Percentiles rank a stretch among this genome's conserved stretches.
Evolutionary conservation across 805 yeast species (phyloP).

Genomic region (Candida mattraensis): DNA sequence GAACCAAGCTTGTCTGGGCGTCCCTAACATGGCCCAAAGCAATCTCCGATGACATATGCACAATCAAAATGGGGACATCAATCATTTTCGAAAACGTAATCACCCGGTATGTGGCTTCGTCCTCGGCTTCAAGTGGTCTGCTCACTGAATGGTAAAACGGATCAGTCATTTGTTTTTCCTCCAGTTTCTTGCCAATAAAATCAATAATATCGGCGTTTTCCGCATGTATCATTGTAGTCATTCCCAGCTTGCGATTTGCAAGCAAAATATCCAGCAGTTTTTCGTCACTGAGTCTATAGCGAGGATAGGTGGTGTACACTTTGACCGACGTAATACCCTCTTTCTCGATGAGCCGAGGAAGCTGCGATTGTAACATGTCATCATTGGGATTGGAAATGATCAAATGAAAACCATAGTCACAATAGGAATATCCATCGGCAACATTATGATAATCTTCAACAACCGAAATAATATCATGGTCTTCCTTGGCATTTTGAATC

Average conservation of each 20-base stretch:
- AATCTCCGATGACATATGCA: conserved; percentile 46
- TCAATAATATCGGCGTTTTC: conserved; percentile 48
- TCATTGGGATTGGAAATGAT: conserved; percentile 34
- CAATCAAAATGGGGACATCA: conserved; percentile 46
- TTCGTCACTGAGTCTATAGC: conserved; percentile 40
- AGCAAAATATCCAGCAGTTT: conserved; percentile 40
- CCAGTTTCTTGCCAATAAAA: conserved; percentile 35
- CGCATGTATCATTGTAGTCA: conserved; percentile 54
- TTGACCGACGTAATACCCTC: conserved; percentile 42
- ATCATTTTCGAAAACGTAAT: conserved; percentile 43
- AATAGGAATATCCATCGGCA: conserved; percentile 37
- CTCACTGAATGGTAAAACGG: conserved; percentile 48
- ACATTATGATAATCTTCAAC: conserved; percentile 26
- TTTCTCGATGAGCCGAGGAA: conserved; percentile 35
- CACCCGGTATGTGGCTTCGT: conserved; percentile 50
- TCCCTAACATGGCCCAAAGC: conserved; percentile 41
- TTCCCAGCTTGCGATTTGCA: conserved; percentile 39
- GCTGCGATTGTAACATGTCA: conserved; percentile 22
- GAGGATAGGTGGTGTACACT: conserved; percentile 47
- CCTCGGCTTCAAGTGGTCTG: conserved; percentile 46
- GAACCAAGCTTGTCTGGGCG: conserved; percentile 42
- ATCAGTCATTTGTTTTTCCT: conserved; percentile 37
- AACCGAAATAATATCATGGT: conserved; percentile 23
- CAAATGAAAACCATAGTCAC: conserved; percentile 51
- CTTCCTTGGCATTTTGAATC: conserved; percentile 37